Evolutionary conservation across 108 stramenopile genomes (phyloP), one percentile per base, ranked within the genome.

Genomic region (Mediolabrus comicus): DNA sequence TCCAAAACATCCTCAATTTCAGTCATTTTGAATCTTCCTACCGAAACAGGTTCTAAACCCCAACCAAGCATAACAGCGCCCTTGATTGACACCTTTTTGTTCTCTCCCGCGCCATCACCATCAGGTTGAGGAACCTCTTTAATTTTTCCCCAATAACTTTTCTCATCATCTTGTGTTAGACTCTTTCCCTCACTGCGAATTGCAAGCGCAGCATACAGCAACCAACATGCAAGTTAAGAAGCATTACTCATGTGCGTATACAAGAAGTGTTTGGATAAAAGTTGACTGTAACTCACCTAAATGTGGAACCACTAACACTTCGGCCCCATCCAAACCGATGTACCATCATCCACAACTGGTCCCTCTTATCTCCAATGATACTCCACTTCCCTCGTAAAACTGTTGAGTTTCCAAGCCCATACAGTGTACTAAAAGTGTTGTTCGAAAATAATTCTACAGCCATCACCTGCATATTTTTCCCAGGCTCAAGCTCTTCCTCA

Each of bases 291-390:
- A 63, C 84, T 74, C 49, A 84, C 84, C 84, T 84, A 65, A 62
- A 93, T 8, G 86, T 86, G 9, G 84, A 84, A n/a, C 89, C 89
- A 53, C 86, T 85, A 17, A 90, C 92, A 30, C 81, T 80, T 30
- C 92, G 69, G 31, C 92, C 92, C 73, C 89, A 93, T 0, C 92
- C 92, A 75, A 93, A 93, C 8, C 89, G 80, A 69, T 73, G 86
- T 6, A 90, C 81, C 72, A 85, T 84, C 86, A 93, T 93, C 92
- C 92, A 93, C 10, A 93, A 60, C 51, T 90, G 85, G 81, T 93
- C 89, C 1, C 82, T 55, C 31, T 86, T 67, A n/a, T 86, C 61
- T 17, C 89, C 92, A 41, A 93, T 73, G 38, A 90, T 75, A 57
- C 83, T 75, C 80, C 85, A 93, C 69, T 86, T 90, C 10, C 92